phyloP scores from a whole-genome alignment of 257 asterid genomes.

The Solanum neorickii region DNA sequence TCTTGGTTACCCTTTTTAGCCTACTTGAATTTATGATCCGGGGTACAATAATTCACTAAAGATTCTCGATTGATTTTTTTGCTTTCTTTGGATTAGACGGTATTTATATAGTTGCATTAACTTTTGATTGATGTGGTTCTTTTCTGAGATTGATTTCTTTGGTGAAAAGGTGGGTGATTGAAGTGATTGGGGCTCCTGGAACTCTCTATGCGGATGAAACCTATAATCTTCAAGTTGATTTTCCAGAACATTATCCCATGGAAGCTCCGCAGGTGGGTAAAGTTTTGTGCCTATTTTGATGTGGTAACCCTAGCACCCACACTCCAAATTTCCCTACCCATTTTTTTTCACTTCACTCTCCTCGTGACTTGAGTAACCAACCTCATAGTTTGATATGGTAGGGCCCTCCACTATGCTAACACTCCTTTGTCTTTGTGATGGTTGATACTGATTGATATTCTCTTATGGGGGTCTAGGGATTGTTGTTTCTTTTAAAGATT shows the following conservation, averaged over 20 bases:
- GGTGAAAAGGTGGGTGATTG: slow-evolving; percentile 32
- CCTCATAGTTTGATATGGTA: neutral
- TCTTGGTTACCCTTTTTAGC: neutral
- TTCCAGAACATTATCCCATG: slow-evolving; percentile 47
- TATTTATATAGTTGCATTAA: neutral
- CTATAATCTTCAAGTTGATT: slow-evolving; percentile 43
- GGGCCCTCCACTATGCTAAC: neutral
- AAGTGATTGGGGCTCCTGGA: slow-evolving; percentile 41
- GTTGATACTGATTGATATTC: neutral
- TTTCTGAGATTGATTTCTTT: neutral
- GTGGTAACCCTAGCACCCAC: neutral
- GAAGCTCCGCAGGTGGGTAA: slow-evolving; percentile 40
- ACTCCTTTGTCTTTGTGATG: neutral
- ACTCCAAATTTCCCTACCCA: neutral
- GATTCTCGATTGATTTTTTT: neutral
- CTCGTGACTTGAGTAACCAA: neutral
- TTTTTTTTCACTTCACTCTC: neutral
- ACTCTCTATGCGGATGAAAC: slow-evolving; percentile 31
- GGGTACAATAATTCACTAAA: neutral
- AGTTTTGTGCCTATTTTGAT: neutral
- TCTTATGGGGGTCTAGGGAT: neutral
- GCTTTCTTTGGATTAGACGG: neutral
- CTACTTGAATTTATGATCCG: neutral
- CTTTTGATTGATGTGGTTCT: neutral
- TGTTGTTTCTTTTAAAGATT: neutral